Evolutionary conservation across 1,139 yeast genomes (phyloP), one percentile per base, ranked within the genome.

Genomic region (Candida dubliniensis): DNA sequence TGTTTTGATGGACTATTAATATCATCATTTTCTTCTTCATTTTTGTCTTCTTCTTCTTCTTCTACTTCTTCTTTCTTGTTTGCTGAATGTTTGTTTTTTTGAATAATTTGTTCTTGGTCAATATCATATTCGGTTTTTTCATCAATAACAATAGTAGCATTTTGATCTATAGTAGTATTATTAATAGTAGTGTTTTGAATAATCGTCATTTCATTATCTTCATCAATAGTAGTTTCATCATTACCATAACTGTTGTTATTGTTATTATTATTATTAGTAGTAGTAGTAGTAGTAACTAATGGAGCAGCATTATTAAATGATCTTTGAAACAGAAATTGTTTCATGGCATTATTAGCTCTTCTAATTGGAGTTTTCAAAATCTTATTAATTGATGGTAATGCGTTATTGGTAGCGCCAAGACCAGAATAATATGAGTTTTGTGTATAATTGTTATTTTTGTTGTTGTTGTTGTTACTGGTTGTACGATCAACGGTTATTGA

Each of bases 291-390:
- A n/a, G n/a, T 31, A 7, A 43, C 43, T 9, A 36, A 25, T 9
- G 44, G 47, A 31, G 47, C 44, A 15, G 45, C 43, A 45, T 56
- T 49, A 36, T 50, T 45, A 46, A 53, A 51, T 38, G 50, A 41
- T 42, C 38, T 47, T 36, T 46, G 48, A 27, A 36, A 44, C 39
- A 34, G 53, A 43, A 43, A 55, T 47, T 41, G 54, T 52, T 33
- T 18, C 31, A 34, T 26, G 43, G 48, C 30, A 63, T 56, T 12
- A 44, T 56, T 59, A 34, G 70, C 59, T 48, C 61, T 60, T 55
- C 69, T 65, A 50, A 72, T 66, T 29, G 79, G 79, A 2, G 79
- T 74, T 48, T 71, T 71, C 54, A 74, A 66, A 42, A 74, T 73
- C 50, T 71, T 73, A 50, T 68, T 69, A 43, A 74, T 73, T 25